These are phyloP conservation scores for Gautieria morchelliformis DNA, from an alignment of 768 basidiomycete species.

Conservation along the genomic window DNA sequence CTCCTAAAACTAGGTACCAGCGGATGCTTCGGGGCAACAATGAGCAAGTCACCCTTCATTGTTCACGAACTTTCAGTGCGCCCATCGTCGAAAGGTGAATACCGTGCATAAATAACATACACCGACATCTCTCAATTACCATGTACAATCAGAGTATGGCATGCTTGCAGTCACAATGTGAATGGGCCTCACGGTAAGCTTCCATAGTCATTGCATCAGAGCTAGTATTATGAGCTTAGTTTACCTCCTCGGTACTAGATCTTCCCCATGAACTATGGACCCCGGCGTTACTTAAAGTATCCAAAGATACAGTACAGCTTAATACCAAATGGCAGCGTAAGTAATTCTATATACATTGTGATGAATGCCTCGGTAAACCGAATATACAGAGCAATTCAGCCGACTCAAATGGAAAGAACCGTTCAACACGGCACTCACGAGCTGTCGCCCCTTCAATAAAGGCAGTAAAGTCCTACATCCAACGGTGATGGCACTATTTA, in stretches of 20 bases:
- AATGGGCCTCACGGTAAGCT: constrained; percentile 33
- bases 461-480: constrained; percentile 36
- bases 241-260: constrained; percentile 4
- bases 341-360: constrained; percentile 12
- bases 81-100: constrained; percentile 44
- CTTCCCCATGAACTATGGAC: constrained; percentile 10
- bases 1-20: constrained; percentile 38
- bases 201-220: not conserved
- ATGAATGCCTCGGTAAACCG: not conserved
- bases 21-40: constrained; percentile 26
- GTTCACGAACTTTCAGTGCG: constrained; percentile 34
- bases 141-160: not conserved
- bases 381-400: constrained; percentile 38
- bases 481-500: constrained; percentile 22
- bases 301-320: not conserved
- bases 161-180: not conserved
- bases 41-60: constrained; percentile 42
- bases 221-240: not conserved
- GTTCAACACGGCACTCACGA: constrained; percentile 61
- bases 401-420: constrained; percentile 41
- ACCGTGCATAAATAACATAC: not conserved
- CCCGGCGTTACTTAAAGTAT: not conserved
- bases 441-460: constrained; percentile 41
- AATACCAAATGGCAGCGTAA: constrained; percentile 2
- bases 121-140: not conserved